phyloP scores from a whole-genome alignment of 2,329 filamentous ascomycete genomes.

The Verruconis gallopava region DNA sequence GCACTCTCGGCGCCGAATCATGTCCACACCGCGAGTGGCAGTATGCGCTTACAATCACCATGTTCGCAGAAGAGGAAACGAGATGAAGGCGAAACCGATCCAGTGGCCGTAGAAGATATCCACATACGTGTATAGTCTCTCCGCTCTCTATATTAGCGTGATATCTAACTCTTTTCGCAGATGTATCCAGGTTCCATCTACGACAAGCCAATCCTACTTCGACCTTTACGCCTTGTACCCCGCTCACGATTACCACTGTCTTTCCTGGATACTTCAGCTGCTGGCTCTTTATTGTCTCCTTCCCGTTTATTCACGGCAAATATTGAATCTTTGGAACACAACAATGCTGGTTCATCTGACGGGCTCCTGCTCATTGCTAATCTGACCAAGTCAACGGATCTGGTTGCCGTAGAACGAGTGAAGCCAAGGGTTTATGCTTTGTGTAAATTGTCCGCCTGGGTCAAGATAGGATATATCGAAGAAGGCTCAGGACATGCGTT shows the following conservation, averaged over 20 bases:
- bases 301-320: slow-evolving; percentile 23
- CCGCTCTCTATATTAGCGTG: too few species aligned
- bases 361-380: slow-evolving; percentile 23
- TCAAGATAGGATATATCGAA: slow-evolving; percentile 28
- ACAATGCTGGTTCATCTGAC: slow-evolving; percentile 9
- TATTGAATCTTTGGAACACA: slow-evolving; percentile 21
- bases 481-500: neutral
- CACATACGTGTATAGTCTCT: neutral
- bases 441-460: slow-evolving; percentile 55
- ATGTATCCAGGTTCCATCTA: slow-evolving; percentile 19
- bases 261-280: slow-evolving; percentile 21
- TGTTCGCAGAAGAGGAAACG: neutral
- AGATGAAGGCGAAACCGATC: neutral
- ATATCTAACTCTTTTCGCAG: slow-evolving; percentile 10
- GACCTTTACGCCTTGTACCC: slow-evolving; percentile 22
- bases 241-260: slow-evolving; percentile 25
- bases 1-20: neutral
- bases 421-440: slow-evolving; percentile 48
- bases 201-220: slow-evolving; percentile 20
- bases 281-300: slow-evolving; percentile 15
- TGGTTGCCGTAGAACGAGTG: slow-evolving; percentile 70
- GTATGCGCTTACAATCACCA: neutral
- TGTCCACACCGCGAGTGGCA: too few species aligned
- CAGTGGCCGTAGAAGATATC: neutral
- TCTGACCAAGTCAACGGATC: slow-evolving; percentile 42